Percentiles rank a stretch among this genome's conserved stretches.
Conservation (phyloP, 768 basidiomycete genomes). For the Macrocybe gigantea region DNA sequence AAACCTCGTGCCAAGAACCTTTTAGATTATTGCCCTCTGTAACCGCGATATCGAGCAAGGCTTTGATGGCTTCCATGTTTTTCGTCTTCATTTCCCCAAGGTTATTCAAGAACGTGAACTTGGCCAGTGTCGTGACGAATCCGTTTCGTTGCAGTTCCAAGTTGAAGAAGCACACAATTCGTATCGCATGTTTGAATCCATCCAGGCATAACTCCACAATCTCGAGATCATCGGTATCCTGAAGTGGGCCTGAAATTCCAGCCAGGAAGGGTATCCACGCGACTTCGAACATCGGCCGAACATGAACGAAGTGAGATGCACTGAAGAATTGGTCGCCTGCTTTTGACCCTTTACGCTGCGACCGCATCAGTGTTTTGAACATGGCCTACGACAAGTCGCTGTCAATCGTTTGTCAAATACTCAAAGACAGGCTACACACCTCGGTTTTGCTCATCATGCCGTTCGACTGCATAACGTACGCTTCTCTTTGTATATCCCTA, state of each 20-base stretch:
- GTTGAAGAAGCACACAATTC: slow-evolving; percentile 95
- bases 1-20: slow-evolving; percentile 92
- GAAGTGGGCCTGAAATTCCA: slow-evolving; percentile 88
- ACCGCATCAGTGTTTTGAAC: slow-evolving; percentile 87
- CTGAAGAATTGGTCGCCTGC: slow-evolving; percentile 88
- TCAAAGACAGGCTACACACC: slow-evolving; percentile 31
- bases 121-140: slow-evolving; percentile 92
- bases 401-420: slow-evolving; percentile 3
- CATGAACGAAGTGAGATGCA: slow-evolving; percentile 94
- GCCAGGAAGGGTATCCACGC: slow-evolving; percentile 99
- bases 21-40: slow-evolving; percentile 96
- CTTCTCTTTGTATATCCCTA: slow-evolving; percentile 91
- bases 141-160: slow-evolving; percentile 97
- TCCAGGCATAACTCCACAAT: slow-evolving; percentile 89
- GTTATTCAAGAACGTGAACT: slow-evolving; percentile 97
- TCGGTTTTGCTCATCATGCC: slow-evolving; percentile 98
- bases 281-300: slow-evolving; percentile 98
- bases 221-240: slow-evolving; percentile 92
- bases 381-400: slow-evolving; percentile 51
- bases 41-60: slow-evolving; percentile 89
- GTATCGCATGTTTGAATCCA: slow-evolving; percentile 96
- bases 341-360: slow-evolving; percentile 82
- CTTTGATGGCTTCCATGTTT: slow-evolving; percentile 99
- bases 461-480: slow-evolving; percentile 91
- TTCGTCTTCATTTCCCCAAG: slow-evolving; percentile 98